Conservation (phyloP, 2,329 filamentous ascomycete genomes). For the Colletotrichum coccodes region DNA sequence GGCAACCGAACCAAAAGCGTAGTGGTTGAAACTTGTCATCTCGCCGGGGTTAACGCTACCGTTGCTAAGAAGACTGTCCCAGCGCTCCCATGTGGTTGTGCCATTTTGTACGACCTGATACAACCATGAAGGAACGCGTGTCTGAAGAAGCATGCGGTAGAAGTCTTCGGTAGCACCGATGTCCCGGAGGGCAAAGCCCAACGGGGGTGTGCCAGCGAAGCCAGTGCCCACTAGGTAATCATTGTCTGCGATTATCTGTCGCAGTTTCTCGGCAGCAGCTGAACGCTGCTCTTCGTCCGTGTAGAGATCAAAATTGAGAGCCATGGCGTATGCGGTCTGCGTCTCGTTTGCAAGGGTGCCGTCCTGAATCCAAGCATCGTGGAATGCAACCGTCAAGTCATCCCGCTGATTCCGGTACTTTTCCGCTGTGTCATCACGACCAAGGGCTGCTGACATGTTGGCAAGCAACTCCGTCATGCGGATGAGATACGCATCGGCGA, state of each 20-base stretch:
- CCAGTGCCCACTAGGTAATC: constrained; percentile 51
- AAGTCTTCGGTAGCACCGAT: constrained; percentile 44
- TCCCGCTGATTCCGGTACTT: constrained; percentile 36
- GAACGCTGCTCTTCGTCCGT: constrained; percentile 31
- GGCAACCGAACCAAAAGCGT: constrained; percentile 58
- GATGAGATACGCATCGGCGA: constrained; percentile 59
- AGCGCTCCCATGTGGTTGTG: constrained; percentile 62
- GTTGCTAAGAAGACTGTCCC: constrained; percentile 57
- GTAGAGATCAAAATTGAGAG: constrained; percentile 50
- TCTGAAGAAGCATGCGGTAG: constrained; percentile 60
- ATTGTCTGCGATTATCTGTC: constrained; percentile 44
- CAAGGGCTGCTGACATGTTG: constrained; percentile 45
- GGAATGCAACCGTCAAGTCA: constrained; percentile 40
- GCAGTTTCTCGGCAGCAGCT: constrained; percentile 40
- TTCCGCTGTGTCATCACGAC: constrained; percentile 38
- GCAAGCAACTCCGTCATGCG: constrained; percentile 51
- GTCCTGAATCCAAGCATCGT: constrained; percentile 42
- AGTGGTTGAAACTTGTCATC: constrained; percentile 64
- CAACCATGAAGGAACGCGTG: constrained; percentile 56
- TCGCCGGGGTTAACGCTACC: constrained; percentile 54
- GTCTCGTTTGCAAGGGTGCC: constrained; percentile 47
- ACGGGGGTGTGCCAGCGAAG: constrained; percentile 55
- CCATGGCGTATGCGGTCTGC: constrained; percentile 51
- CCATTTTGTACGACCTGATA: constrained; percentile 57
- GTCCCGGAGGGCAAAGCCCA: constrained; percentile 43